Percentiles rank a stretch among this genome's conserved stretches.
Conservation (phyloP, 371 early-diverging fungal genomes). For the Mucor irregularis region DNA sequence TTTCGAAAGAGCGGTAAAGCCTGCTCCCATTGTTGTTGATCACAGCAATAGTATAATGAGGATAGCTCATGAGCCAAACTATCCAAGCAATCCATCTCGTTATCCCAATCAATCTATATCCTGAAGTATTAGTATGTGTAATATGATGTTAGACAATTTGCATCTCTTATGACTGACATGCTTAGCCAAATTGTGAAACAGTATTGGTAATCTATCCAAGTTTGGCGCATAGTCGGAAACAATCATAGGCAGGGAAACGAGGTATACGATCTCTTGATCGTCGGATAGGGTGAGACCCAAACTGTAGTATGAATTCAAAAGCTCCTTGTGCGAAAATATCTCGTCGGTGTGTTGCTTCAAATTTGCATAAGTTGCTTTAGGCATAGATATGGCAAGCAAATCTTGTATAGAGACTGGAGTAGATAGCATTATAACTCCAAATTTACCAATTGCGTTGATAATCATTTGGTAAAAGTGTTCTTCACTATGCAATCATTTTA, state of each 20-base stretch:
- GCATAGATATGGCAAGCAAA: background rate
- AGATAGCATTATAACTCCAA: conserved; percentile 65
- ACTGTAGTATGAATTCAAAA: background rate
- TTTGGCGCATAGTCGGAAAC: conserved; percentile 70
- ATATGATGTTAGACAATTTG: background rate
- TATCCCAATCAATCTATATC: conserved; percentile 69
- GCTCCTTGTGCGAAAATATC: background rate
- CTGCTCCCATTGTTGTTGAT: background rate
- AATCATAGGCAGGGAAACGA: conserved; percentile 62
- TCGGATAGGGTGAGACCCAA: no score
- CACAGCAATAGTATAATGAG: conserved; percentile 57
- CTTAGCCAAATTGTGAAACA: conserved; percentile 67
- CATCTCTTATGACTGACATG: conserved; percentile 42
- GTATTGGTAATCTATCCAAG: conserved; percentile 71
- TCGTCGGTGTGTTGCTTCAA: background rate
- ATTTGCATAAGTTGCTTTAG: background rate
- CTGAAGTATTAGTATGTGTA: background rate
- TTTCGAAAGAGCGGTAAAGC: background rate
- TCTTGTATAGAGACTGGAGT: conserved; percentile 54
- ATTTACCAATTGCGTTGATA: conserved; percentile 72
- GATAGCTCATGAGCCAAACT: conserved; percentile 63
- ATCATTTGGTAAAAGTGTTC: conserved; percentile 80
- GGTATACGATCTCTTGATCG: background rate
- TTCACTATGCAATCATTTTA: conserved; percentile 39
- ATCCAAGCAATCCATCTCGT: conserved; percentile 74